phyloP scores from a whole-genome alignment of 2,329 filamentous ascomycete genomes.

The Penicillium sp. region DNA sequence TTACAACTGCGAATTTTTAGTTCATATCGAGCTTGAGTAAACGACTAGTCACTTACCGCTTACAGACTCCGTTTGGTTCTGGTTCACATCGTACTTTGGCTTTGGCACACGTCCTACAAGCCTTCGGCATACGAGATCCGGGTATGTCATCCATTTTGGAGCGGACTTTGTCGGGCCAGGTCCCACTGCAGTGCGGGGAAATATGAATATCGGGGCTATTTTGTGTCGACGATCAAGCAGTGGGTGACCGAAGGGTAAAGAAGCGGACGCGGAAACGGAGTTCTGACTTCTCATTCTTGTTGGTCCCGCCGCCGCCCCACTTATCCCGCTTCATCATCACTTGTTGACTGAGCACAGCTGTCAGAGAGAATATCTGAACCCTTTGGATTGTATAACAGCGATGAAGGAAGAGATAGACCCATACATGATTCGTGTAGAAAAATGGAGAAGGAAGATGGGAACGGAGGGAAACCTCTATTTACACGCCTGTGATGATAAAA shows the following conservation, averaged over 20 bases:
- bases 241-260: background rate
- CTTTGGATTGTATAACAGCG: no score
- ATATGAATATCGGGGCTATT: background rate
- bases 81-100: conserved; percentile 22
- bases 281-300: background rate
- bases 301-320: background rate
- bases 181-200: background rate
- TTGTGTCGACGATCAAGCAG: background rate
- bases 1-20: conserved; percentile 23
- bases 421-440: background rate
- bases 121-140: conserved; percentile 16
- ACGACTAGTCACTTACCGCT: conserved; percentile 9
- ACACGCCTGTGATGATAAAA: no score
- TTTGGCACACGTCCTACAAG: conserved; percentile 22
- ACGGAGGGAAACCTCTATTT: no score
- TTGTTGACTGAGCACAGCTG: background rate
- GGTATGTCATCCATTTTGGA: conserved; percentile 8
- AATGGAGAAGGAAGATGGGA: background rate
- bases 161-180: background rate
- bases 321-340: background rate
- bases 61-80: conserved; percentile 13
- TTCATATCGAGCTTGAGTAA: background rate
- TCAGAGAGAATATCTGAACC: no score
- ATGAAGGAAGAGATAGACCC: no score
- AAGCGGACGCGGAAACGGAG: background rate